Base-by-base conservation (phyloP, 495 filamentous ascomycete genomes). In the Bathelium albidoporum region DNA sequence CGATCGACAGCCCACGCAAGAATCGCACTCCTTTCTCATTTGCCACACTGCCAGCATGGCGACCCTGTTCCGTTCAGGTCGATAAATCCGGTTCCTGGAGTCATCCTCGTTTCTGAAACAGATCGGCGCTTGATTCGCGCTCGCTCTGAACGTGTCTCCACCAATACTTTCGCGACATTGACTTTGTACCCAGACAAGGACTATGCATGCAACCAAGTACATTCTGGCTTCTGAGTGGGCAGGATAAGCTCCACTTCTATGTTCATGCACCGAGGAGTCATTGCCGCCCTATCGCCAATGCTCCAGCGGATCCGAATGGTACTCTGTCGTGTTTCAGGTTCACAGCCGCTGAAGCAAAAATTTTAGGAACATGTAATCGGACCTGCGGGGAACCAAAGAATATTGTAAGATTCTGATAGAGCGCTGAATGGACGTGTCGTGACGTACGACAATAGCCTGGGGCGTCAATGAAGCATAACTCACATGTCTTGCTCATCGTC, bases 141-240 rank as follows among this genome's bases (percentile, higher is more conserved):
- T 65, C 22, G 5, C 49, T 55, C 49, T 55, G 49, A 29, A 63
- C 31, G 29, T 32, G 16, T 62, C 65, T 31, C 36, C 32, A 32
- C 70, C 70, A 72, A 72, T 72, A 52, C 60, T 58, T 66, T 60
- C 68, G 64, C 64, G 64, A 59, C 60, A 24, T 24, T 53, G 26
- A 26, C 20, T 28, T 29, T 24, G 26, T 55, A 11, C 29, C 49
- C 49, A 55, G 24, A 55, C 49, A 55, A 28, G 49, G 49, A 3
- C 24, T 55, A n/a, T 55, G 58, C 44, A 53, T 59, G 28, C 66
- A 45, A 26, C 62, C 62, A 64, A 41, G 18, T 62, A 49, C 18
- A 22, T 20, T 9, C 22, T 43, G 18, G 10, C 24, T 10, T 62
- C 28, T 31, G 62, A 28, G 49, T 55, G 49, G 49, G 29, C 20